Conservation (phyloP, 2,329 filamentous ascomycete species). For the Hansfordia pulvinata region DNA sequence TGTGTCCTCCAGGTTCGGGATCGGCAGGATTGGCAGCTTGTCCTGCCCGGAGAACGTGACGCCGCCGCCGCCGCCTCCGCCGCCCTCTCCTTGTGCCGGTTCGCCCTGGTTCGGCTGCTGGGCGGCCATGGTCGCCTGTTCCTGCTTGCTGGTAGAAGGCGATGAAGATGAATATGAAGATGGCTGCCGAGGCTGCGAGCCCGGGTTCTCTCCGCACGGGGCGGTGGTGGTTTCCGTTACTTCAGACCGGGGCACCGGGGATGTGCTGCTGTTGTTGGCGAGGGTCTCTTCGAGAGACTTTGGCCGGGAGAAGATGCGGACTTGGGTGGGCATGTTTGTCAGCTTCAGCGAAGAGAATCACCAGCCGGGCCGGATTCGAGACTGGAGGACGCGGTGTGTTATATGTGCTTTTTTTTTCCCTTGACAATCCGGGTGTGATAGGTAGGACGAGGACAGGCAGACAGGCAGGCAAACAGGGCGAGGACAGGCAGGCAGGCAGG, state of each 20-base stretch:
- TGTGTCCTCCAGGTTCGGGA: slow-evolving; percentile 72
- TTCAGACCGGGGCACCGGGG: too few species aligned
- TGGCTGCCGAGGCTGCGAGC: not conserved
- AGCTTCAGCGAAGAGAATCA: too few species aligned
- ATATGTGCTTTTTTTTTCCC: too few species aligned
- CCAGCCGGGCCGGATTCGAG: too few species aligned
- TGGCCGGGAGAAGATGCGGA: slow-evolving; percentile 57
- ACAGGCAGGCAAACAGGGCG: too few species aligned
- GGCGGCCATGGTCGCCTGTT: slow-evolving; percentile 16
- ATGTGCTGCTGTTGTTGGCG: slow-evolving; percentile 31
- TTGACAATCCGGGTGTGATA: too few species aligned
- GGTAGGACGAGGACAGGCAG: too few species aligned
- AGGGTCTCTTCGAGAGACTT: slow-evolving; percentile 62
- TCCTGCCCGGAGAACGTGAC: slow-evolving; percentile 87
- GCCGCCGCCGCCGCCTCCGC: too few species aligned
- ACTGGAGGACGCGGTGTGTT: too few species aligned
- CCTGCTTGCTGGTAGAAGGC: slow-evolving; percentile 10
- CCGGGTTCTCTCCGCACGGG: too few species aligned
- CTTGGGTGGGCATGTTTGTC: slow-evolving; percentile 49
- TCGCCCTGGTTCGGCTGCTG: slow-evolving; percentile 17
- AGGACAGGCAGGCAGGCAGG: too few species aligned
- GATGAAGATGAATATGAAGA: not conserved
- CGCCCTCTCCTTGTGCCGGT: slow-evolving; percentile 41
- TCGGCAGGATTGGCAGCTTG: slow-evolving; percentile 78
- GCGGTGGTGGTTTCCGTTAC: too few species aligned